Conservation (phyloP, 78 protist species). For the Emiliania huxleyi region DNA sequence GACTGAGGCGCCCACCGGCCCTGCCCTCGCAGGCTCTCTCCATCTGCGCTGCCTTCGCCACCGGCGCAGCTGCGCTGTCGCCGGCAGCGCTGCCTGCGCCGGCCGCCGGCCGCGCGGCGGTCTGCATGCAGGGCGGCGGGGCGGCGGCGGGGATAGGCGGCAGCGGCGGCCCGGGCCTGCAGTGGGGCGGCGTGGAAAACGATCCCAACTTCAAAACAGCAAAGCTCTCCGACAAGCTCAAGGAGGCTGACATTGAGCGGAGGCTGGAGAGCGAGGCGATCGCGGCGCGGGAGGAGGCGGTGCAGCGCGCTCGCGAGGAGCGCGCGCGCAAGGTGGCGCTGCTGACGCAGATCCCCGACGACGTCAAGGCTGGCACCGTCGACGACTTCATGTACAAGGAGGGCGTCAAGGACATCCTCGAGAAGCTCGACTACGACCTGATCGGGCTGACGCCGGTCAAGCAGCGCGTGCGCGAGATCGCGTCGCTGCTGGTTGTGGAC, state of each 20-base stretch:
- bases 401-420: slow-evolving; percentile 8
- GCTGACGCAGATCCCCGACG: neutral
- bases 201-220: no score
- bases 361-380: neutral
- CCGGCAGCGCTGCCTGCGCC: no score
- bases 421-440: slow-evolving; percentile 23
- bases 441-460: slow-evolving; percentile 8
- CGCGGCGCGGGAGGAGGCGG: neutral
- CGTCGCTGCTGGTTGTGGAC: slow-evolving; percentile 16
- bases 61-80: no score
- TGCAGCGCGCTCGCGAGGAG: neutral
- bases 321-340: neutral
- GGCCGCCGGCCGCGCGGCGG: no score
- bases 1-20: no score
- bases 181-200: no score
- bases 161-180: no score
- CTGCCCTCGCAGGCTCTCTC: no score
- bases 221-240: no score
- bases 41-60: no score
- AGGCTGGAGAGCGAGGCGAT: slow-evolving; percentile 7
- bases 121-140: no score
- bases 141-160: no score
- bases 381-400: slow-evolving; percentile 12
- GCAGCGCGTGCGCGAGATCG: slow-evolving; percentile 28
- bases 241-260: slow-evolving; percentile 15